Base-by-base conservation (phyloP, 257 asterid genomes). In the Nicotiana benthamiana region DNA sequence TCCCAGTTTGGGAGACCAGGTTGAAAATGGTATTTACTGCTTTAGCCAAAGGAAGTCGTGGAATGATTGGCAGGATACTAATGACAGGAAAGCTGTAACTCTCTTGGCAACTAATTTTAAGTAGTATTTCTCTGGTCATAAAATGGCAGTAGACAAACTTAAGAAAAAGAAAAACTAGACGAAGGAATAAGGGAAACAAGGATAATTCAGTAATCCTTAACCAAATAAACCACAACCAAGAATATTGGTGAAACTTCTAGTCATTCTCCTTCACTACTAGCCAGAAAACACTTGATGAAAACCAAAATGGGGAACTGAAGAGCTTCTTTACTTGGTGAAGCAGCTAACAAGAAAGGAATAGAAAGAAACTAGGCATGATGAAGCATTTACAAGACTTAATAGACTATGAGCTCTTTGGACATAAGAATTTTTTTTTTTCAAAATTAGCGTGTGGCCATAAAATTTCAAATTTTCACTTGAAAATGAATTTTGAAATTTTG, bases 181-280 rank as follows among this genome's bases (percentile, higher is more conserved):
- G 32, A 40, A 70, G 77, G 57, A 70, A 70, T 70, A 70, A 20
- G 10, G 34, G 57, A 70, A 70, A 70, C 57, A 15, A n/a, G 76
- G 57, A 68, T 43, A 70, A 70, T 40, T 40, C 57, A 70, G 77
- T 7, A 20, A 40, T n/a, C 57, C 77, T 36, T 6, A 70, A 70
- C 46, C 34, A 70, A 70, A 70, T 70, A 70, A 70, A 70, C 34
- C 77, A 68, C 77, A 70, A 70, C 22, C 77, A 43, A 43, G 77
- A 70, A 20, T 20, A 70, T 20, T 43, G 57, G 57, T 70, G 53
- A 24, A 40, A 43, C 57, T 70, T 70, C 77, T 52, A 40, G 46
- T 70, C 77, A 70, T 70, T 70, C 53, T 10, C 53, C 76, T 68
- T 68, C 24, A 20, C 24, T 53, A 20, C 48, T 34, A 18, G 18